Base-by-base conservation (phyloP, 2,329 filamentous ascomycete species). In the Cercospora sesami region DNA sequence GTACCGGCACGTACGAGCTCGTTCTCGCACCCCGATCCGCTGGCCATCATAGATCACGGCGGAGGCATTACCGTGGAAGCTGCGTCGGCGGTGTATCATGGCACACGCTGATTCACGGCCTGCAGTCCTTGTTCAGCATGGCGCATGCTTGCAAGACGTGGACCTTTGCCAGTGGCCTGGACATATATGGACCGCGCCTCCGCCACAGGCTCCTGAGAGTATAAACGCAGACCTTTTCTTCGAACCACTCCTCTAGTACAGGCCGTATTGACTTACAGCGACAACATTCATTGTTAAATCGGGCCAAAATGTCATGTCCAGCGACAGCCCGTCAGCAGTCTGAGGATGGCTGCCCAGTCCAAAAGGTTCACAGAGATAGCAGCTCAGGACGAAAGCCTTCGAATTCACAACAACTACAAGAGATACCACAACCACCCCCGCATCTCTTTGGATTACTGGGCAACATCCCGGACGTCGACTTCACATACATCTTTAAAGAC, bases 371-470 rank as follows among this genome's bases (percentile, higher is more conserved):
- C 14, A 26, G 23, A 58, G 21, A 31, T 18, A 26, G 23, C 26
- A 30, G 23, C 53, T n/a, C 10, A 30, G 21, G 16, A 28, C n/a
- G 16, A 2, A 28, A 58, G 14, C 26, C 53, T 58, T 31, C 26
- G 1, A 18, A 21, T 42, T 26, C 31, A 21, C 59, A 26, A 39
- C 8, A 26, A 36, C 12, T 66, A 2, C 21, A 51, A 58, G 55
- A 55, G 9, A 71, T 71, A 12, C 69, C 69, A 3, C 75, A 72
- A 79, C 70, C 69, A 5, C 69, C 65, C 18, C 28, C 67, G 12
- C 61, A 67, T 36, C 21, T 68, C 4, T 68, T 65, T 28, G 68
- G 68, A 2, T 48, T 71, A 10, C 64, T 73, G 1, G 71, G 71
- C 9, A 71, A 73, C 23, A 33, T 73, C 4, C 68, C 66, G 9